These are phyloP conservation scores for Pseudocercospora ulei DNA, from an alignment of 2,329 filamentous ascomycete species.

Conservation along the genomic window DNA sequence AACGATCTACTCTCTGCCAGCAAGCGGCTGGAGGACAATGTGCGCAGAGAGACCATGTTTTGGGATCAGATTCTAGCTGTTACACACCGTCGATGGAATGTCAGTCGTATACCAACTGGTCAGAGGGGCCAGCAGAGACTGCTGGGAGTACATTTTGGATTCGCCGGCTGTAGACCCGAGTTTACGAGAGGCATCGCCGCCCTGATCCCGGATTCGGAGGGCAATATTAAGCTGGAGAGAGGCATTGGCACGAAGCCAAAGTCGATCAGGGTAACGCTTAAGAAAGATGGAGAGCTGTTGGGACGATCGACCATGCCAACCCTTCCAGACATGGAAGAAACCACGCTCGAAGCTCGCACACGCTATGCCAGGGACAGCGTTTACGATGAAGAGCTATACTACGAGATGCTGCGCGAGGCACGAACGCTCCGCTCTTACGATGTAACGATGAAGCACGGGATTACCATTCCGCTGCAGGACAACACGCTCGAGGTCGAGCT, in stretches of 20 bases:
- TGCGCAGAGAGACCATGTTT: slow-evolving; percentile 70
- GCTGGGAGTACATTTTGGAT: slow-evolving; percentile 80
- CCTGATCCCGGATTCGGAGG: slow-evolving; percentile 63
- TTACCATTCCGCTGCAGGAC: slow-evolving; percentile 29
- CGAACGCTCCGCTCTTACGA: slow-evolving; percentile 61
- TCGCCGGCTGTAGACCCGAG: slow-evolving; percentile 57
- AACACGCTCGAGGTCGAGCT: slow-evolving; percentile 54
- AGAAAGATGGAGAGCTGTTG: slow-evolving; percentile 48
- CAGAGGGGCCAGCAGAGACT: slow-evolving; percentile 34
- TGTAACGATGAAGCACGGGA: slow-evolving; percentile 51
- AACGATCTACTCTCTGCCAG: slow-evolving; percentile 65
- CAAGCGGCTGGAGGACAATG: slow-evolving; percentile 62
- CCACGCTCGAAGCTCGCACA: slow-evolving; percentile 57
- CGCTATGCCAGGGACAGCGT: slow-evolving; percentile 67
- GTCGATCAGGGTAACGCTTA: slow-evolving; percentile 58
- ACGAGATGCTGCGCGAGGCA: slow-evolving; percentile 76
- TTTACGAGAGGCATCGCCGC: slow-evolving; percentile 69
- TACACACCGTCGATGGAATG: slow-evolving; percentile 73
- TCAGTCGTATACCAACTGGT: slow-evolving; percentile 55
- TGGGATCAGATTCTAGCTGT: slow-evolving; percentile 80
- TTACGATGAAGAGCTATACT: slow-evolving; percentile 78
- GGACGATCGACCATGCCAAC: slow-evolving; percentile 44
- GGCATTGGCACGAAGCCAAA: slow-evolving; percentile 48
- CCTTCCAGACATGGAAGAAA: slow-evolving; percentile 42
- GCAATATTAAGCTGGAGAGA: slow-evolving; percentile 63